A percentile compares a stretch with the other conserved stretches of the same genome.
These are phyloP conservation scores for Blastobotrys buckinghamii DNA, from an alignment of 1,139 yeast species.

Conservation along the genomic window DNA sequence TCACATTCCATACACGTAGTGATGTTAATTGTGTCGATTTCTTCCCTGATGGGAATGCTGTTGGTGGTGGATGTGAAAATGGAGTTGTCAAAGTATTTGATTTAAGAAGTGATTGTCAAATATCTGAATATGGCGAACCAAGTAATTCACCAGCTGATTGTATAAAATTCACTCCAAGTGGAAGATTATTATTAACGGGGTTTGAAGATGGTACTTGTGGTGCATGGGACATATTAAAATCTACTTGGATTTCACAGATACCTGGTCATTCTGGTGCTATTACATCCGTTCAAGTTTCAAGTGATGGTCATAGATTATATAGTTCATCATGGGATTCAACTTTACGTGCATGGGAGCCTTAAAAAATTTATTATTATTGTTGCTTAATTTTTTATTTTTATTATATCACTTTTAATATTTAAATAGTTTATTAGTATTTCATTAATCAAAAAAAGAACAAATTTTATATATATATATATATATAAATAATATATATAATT, in stretches of 20 bases:
- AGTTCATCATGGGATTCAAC: constrained; percentile 36
- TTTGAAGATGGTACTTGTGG: constrained; percentile 72
- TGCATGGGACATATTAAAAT: constrained; percentile 72
- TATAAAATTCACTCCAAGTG: constrained; percentile 68
- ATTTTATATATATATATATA: too few species aligned
- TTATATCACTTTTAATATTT: neutral
- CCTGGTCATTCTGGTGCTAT: constrained; percentile 58
- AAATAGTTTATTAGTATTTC: too few species aligned
- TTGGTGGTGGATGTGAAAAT: constrained; percentile 69
- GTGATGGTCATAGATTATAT: constrained; percentile 53
- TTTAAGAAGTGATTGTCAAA: constrained; percentile 67
- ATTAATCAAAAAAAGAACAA: too few species aligned
- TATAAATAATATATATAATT: neutral
- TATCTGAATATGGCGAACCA: constrained; percentile 42
- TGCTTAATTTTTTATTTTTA: neutral
- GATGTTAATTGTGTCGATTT: constrained; percentile 65
- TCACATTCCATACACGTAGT: constrained; percentile 57
- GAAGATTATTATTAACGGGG: constrained; percentile 68
- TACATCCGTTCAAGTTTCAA: constrained; percentile 59
- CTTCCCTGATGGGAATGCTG: constrained; percentile 61
- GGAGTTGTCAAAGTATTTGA: constrained; percentile 71
- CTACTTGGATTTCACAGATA: constrained; percentile 55
- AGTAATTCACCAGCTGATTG: constrained; percentile 43
- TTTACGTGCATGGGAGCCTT: constrained; percentile 22
- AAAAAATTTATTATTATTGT: neutral